Evolutionary conservation across 2,329 filamentous ascomycete species (phyloP), one percentile per base, ranked within the genome.

Genomic region (Penicillium hesseltinei): DNA sequence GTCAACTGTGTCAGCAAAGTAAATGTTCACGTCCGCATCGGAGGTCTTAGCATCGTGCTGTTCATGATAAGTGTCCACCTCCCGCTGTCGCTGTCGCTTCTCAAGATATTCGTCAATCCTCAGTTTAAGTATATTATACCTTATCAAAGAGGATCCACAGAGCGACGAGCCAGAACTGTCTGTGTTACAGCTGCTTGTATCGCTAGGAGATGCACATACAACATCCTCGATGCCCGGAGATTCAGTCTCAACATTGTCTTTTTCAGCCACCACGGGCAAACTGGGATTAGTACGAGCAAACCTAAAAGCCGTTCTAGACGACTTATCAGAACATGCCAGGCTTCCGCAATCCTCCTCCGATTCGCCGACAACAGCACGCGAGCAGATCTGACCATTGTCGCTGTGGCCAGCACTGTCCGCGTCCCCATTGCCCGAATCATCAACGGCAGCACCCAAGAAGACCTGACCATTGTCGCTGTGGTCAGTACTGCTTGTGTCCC

Each of bases 391-490:
- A 17, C 35, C 51, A 54, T 49, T 49, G 35, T 49, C 51, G 44
- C 43, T 54, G 51, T 54, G 49, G 39, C 15, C 38, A 33, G 49
- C 13, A 31, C 5, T 10, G 11, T 23, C 19, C 3, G 13, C 29
- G 38, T 52, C 29, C 19, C 29, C 39, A 35, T 43, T 33, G 29
- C 39, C 27, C 8, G 13, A 47, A 36, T 39, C 4, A 15, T 5
- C 23, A 50, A 39, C 33, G 35, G 15, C 31, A 53, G 51, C 31
- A 53, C 33, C n/a, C 17, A 53, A 36, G 23, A 36, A 53, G 51
- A 38, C 5, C 52, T 42, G 52, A n/a, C 27, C 36, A 54, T 35
- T 42, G 25, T 54, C 52, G 27, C 36, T 39, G 51, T 53, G 38
- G 45, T 21, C 38, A 43, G 29, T 17, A 42, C 38, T 31, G 5